Percentiles rank a stretch among this genome's conserved stretches.
These are phyloP conservation scores for Coniochaeta ligniaria DNA, from an alignment of 2,329 filamentous ascomycete genomes.

Conservation along the genomic window DNA sequence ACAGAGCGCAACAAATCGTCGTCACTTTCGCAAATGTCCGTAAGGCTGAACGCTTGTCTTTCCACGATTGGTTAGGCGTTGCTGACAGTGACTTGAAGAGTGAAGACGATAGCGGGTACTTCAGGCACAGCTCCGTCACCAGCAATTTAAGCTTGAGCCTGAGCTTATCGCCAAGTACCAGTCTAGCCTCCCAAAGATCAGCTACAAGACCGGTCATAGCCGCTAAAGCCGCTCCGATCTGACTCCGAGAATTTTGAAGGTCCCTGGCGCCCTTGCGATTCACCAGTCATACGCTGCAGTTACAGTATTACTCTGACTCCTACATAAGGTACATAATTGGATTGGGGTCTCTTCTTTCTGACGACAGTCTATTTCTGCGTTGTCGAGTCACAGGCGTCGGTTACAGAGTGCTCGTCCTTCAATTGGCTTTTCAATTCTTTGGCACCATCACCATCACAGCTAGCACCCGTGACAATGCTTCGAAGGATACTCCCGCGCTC, in stretches of 20 bases:
- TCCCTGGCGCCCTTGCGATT: background rate
- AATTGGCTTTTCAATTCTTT: constrained; percentile 1
- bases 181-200: background rate
- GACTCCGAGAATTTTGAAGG: background rate
- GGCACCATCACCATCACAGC: background rate
- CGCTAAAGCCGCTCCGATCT: background rate
- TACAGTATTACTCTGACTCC: background rate
- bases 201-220: background rate
- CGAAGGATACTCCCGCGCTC: constrained; percentile 35
- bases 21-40: background rate
- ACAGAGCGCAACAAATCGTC: background rate
- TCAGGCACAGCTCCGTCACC: background rate
- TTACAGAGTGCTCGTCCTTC: background rate
- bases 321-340: background rate
- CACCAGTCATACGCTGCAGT: background rate
- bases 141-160: background rate
- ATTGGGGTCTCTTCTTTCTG: background rate
- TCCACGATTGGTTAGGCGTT: background rate
- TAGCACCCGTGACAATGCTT: constrained; percentile 32
- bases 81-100: background rate
- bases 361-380: background rate
- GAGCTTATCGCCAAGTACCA: background rate
- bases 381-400: background rate
- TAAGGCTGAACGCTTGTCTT: background rate
- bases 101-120: background rate